Base-by-base conservation (phyloP, 208 protist genomes). In the Leishmania braziliensis region DNA sequence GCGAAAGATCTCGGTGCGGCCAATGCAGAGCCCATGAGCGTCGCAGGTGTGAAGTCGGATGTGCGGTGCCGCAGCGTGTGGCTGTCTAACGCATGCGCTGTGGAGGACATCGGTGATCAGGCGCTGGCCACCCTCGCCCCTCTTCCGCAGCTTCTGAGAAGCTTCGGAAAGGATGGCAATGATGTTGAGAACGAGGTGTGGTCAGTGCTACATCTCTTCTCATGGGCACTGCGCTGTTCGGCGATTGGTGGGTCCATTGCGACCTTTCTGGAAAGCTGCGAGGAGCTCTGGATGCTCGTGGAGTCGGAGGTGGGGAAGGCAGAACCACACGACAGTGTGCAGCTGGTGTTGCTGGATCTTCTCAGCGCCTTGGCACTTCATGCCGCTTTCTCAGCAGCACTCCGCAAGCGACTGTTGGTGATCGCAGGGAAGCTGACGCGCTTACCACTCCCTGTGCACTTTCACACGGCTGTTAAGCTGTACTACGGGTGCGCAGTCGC, bases 11-110 rank as follows among this genome's bases (percentile, higher is more conserved):
- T 82, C 48, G 73, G 48, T 20, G 66, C 48, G 3, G 29, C 20
- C 3, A 29, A 50, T 0, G 66, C 43, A 36, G 46, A 36, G 39
- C 33, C 73, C 74, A 48, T 72, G 53, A 33, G 63, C 39, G 82
- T 86, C 23, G 48, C 82, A 3, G 77, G 78, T 0, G 65, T 82
- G 23, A 50, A 70, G 33, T 82, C 74, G 78, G 82, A 80, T 20
- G 56, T 86, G 29, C 82, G 82, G 82, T 86, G 82, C 78, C 82
- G 82, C 48, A 82, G 78, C 82, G 79, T 65, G 65, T 86, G 82
- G 82, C 48, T 86, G 60, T 54, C 78, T 10, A 86, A 86, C 78
- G 80, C 74, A 9, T 86, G 82, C 53, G 78, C 82, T 16, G 78
- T 86, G 54, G 77, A 82, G n/a, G 82, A 86, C 33, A 50, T 86